A percentile compares a stretch with the other conserved stretches of the same genome.
Evolutionary conservation across 257 asterid species (phyloP).

Genomic region (Anisodus tanguticus): DNA sequence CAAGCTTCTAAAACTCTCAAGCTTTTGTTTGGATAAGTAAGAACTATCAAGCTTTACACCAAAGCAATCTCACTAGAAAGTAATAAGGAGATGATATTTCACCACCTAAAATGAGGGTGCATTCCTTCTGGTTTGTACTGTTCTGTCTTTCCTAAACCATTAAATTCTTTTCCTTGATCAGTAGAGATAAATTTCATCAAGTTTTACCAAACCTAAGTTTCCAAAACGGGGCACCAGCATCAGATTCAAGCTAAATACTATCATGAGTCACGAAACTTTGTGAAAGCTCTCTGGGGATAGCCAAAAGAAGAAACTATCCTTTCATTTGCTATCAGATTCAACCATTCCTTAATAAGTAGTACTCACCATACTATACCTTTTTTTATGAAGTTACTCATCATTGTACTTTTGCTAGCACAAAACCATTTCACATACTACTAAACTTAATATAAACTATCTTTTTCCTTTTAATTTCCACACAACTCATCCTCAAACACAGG

Average conservation of each 20-base stretch:
- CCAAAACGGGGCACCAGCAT: not conserved
- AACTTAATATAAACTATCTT: not conserved
- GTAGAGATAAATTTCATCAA: too few relatives aligned
- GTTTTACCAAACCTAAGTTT: too few relatives aligned
- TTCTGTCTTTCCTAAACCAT: too few relatives aligned
- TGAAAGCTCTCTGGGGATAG: not conserved
- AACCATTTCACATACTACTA: not conserved
- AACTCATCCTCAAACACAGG: not conserved
- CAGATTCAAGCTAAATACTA: not conserved
- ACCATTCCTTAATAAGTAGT: not conserved
- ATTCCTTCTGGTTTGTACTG: too few relatives aligned
- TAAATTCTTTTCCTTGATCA: too few relatives aligned
- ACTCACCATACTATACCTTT: not conserved
- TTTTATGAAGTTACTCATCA: too few relatives aligned
- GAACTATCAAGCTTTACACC: too few relatives aligned
- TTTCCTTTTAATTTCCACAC: not conserved
- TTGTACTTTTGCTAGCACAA: not conserved
- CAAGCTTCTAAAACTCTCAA: too few relatives aligned
- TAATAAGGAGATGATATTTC: too few relatives aligned
- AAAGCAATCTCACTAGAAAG: too few relatives aligned
- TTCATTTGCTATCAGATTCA: not conserved
- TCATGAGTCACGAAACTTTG: not conserved
- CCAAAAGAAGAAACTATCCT: not conserved
- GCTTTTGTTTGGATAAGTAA: too few relatives aligned
- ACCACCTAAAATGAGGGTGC: too few relatives aligned